Evolutionary conservation across 257 asterid genomes (phyloP), one percentile per base, ranked within the genome.

Genomic region (Datura wrightii): DNA sequence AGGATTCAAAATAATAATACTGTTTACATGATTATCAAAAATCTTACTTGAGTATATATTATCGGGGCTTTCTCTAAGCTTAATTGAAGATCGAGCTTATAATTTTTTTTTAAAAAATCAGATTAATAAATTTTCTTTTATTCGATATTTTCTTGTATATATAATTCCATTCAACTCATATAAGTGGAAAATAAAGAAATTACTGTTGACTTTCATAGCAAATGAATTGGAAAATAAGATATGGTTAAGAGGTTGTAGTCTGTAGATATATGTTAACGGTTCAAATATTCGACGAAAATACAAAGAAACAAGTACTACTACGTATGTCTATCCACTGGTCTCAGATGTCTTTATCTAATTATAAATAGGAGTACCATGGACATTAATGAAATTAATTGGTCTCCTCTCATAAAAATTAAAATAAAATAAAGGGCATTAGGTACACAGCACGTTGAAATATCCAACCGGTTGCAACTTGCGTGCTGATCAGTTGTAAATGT

Each of bases 381-480:
- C 4, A 71, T 18, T 34, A 44, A 71, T 37, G 50, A 37, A 31
- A 70, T 16, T 70, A 41, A 41, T 41, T 41, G 16, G 8, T 9
- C 1, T 16, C 14, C 37, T 24, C 53, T 69, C 15, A 41, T 18
- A 34, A 31, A 63, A 62, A 24, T 24, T 24, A 24, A 24, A 24
- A 24, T 24, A 1, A 24, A 24, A 62, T 62, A 31, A 69, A 6
- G 58, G 1, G 3, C 59, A 72, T 72, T 72, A 46, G 54, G n/a
- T 71, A 8, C 80, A 44, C 80, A 44, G 37, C 10, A 72, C 18
- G 80, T 44, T 10, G 80, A 46, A 46, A 19, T 72, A n/a, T 46
- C 58, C 80, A n/a, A 44, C 7, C n/a, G 6, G 10, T 46, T 72
- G 58, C 80, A 69, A 69, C 53, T 69, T 69, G 78, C 78, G 14